Conservation (phyloP, 208 protist genomes). For the Trypanosoma theileri region DNA sequence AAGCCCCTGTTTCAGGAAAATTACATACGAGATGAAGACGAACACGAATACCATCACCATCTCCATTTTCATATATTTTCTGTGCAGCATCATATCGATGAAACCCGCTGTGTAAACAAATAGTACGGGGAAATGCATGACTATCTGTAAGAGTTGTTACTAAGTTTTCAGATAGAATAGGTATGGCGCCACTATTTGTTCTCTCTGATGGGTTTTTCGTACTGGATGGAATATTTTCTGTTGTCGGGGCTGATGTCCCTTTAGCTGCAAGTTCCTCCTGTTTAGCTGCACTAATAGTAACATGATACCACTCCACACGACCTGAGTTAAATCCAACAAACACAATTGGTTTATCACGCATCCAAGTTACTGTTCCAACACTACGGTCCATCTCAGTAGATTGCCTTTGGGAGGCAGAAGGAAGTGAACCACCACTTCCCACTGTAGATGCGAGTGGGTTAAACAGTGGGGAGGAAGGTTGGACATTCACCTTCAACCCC, state of each 20-base stretch:
- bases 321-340: conserved; percentile 74
- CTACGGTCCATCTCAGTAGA: background rate
- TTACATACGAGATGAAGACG: conserved; percentile 33
- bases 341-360: conserved; percentile 77
- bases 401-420: background rate
- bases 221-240: background rate
- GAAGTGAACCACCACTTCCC: background rate
- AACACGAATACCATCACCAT: conserved; percentile 37
- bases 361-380: conserved; percentile 83
- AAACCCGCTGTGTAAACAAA: background rate
- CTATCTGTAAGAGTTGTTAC: too few species aligned
- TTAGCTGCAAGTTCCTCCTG: conserved; percentile 11
- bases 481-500: too few species aligned
- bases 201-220: background rate
- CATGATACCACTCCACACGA: conserved; percentile 74
- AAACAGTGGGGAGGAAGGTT: background rate
- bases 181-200: background rate
- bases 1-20: conserved; percentile 46
- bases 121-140: background rate
- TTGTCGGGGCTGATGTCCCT: background rate
- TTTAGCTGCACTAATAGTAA: conserved; percentile 38
- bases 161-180: background rate
- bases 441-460: background rate
- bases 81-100: background rate
- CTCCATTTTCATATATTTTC: conserved; percentile 25